Conservation (phyloP, 352 stramenopile species). For the Hyaloperonospora brassicae region DNA sequence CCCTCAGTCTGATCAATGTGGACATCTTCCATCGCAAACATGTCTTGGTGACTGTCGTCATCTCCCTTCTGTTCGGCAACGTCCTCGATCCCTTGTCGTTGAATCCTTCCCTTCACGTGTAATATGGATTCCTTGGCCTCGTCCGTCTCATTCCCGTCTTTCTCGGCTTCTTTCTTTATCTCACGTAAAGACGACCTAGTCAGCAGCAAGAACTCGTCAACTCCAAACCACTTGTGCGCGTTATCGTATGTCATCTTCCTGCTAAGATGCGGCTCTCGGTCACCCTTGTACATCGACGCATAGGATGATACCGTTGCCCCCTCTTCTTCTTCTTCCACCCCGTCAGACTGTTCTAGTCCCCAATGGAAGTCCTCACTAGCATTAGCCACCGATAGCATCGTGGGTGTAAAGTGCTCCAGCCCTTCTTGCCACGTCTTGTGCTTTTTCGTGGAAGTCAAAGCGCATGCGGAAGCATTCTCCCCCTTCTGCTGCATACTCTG, state of each 20-base stretch:
- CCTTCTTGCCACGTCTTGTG: conserved; percentile 51
- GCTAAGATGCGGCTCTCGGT: conserved; percentile 21
- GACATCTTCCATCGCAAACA: conserved; percentile 31
- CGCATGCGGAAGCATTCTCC: not conserved
- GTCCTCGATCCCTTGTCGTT: not conserved
- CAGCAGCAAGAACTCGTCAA: conserved; percentile 62
- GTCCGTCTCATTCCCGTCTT: not conserved
- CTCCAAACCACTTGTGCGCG: conserved; percentile 58
- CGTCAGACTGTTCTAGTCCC: conserved; percentile 7
- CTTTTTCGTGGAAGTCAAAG: conserved; percentile 5
- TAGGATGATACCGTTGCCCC: conserved; percentile 7
- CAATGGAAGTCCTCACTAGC: conserved; percentile 35
- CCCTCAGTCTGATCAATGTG: conserved; percentile 58
- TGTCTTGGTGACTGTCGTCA: not conserved
- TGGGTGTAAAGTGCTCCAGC: conserved; percentile 72
- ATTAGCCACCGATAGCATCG: conserved; percentile 66
- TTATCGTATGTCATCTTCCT: conserved; percentile 28
- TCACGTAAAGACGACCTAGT: conserved; percentile 22
- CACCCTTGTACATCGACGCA: conserved; percentile 16
- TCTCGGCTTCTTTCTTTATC: conserved; percentile 16
- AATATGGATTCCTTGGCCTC: not conserved
- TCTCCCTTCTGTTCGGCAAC: not conserved
- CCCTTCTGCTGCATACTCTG: not conserved
- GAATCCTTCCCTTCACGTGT: not conserved
- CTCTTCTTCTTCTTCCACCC: not conserved